Percentiles rank a stretch among this genome's conserved stretches.
phyloP scores from a whole-genome alignment of 257 asterid genomes.

The Solanum dulcamara region DNA sequence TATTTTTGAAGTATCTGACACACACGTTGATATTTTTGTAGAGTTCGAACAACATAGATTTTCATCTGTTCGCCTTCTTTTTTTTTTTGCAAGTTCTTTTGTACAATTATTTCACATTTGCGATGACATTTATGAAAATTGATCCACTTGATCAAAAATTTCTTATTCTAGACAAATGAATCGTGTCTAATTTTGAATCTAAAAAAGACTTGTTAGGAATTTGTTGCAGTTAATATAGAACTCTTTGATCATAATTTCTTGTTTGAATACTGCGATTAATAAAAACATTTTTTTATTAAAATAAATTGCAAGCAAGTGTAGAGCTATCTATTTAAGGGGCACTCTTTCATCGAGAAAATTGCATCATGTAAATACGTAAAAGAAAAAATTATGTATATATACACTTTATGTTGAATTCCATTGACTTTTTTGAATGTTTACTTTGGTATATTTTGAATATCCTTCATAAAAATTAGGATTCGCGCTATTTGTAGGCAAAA shows the following conservation, averaged over 20 bases:
- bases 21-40: rapidly evolving
- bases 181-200: not conserved
- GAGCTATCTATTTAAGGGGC: not conserved
- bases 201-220: not conserved
- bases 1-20: not conserved
- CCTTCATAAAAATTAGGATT: not conserved
- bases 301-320: not conserved
- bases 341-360: not conserved
- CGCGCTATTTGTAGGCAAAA: not conserved
- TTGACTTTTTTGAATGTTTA: not conserved
- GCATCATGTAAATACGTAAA: not conserved
- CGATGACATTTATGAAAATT: not conserved
- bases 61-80: not conserved
- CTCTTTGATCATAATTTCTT: not conserved
- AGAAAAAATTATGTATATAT: not conserved
- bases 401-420: not conserved
- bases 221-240: too few species aligned
- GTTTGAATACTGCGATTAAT: not conserved
- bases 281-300: too few species aligned
- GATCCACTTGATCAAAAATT: not conserved
- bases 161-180: not conserved
- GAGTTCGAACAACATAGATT: not conserved
- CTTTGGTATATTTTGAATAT: not conserved
- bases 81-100: not conserved
- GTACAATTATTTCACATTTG: not conserved